These are phyloP conservation scores for Mortierella sp. DNA, from an alignment of 371 early-diverging fungal species.

Conservation along the genomic window DNA sequence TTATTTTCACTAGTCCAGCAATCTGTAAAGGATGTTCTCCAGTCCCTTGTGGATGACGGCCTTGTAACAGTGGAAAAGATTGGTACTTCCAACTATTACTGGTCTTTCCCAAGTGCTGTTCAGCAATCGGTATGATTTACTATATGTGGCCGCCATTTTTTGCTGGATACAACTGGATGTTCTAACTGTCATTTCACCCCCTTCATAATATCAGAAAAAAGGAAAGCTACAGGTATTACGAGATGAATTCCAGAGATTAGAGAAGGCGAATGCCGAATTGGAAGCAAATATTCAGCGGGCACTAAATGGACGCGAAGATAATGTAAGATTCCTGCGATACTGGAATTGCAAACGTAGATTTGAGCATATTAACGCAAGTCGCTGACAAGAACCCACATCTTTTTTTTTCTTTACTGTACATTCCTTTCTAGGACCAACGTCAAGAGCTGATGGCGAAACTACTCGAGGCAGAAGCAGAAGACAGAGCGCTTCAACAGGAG, in stretches of 20 bases:
- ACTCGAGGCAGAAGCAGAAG: conserved; percentile 56
- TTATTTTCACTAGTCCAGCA: conserved; percentile 68
- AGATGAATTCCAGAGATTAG: conserved; percentile 55
- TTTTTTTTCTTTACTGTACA: background rate
- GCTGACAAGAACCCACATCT: background rate
- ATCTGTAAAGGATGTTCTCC: conserved; percentile 92
- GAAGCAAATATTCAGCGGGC: conserved; percentile 58
- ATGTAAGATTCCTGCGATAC: conserved; percentile 58
- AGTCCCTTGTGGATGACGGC: conserved; percentile 91
- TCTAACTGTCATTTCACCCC: background rate
- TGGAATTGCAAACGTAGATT: background rate
- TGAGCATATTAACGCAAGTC: too few species aligned
- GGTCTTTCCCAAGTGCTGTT: conserved; percentile 91
- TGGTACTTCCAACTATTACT: conserved; percentile 92
- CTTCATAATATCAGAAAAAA: conserved; percentile 28
- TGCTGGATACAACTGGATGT: too few species aligned
- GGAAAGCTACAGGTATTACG: conserved; percentile 61
- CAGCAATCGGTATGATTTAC: conserved; percentile 64
- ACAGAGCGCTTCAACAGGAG: conserved; percentile 59
- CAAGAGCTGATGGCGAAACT: conserved; percentile 62
- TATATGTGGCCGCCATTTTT: background rate
- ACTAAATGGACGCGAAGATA: conserved; percentile 63
- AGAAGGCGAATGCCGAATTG: conserved; percentile 59
- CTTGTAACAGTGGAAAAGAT: conserved; percentile 92
- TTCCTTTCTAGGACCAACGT: conserved; percentile 65